Evolutionary conservation across 164 flowering plant species (phyloP), one percentile per base, ranked within the genome.

Genomic region (Kalanchoe fedtschenkoi): DNA sequence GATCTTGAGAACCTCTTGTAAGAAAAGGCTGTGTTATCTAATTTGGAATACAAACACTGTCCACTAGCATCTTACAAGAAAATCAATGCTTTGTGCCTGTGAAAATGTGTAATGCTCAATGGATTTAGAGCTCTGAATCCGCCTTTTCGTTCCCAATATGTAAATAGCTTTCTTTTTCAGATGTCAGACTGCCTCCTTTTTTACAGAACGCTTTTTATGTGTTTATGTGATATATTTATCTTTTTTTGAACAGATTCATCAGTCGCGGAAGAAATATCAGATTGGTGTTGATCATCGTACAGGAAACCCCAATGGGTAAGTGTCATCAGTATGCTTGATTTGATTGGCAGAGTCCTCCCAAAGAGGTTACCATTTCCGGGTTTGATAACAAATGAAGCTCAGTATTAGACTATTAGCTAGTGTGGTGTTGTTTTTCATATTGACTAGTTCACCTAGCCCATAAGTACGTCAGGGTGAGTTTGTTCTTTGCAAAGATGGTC

Each of bases 261-360:
- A 71, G 78, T 64, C 83, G 80, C 34, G 83, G 78, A 44, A 81
- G 86, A 78, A 95, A 85, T 71, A 84, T 79, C 78, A 95, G 83
- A 75, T 63, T 88, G 73, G 73, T 83, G 34, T 73, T 90, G 58
- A 77, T 85, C 34, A 77, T 95, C 34, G 84, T 88, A 63, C 87
- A 81, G 58, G 74, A 86, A 33, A 71, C 72, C 68, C 64, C 72
- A 19, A 75, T 71, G 8, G 88, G 97, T 88, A 66, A 66, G 73
- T 70, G 43, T 28, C 0, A 34, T 16, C 1, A 0, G 58, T 47
- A 10, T 33, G 46, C 34, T 21, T 22, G 16, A 5, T 47, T 53
- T 21, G 13, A 5, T 39, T 60, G 39, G 7, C 34, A 2, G 4
- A 3, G 34, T 55, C 19, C 33, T 24, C 22, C 17, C 17, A 26